A percentile compares a stretch with the other conserved stretches of the same genome.
Evolutionary conservation across 2,329 filamentous ascomycete genomes (phyloP).

Genomic region (Nannizziopsis barbatae): DNA sequence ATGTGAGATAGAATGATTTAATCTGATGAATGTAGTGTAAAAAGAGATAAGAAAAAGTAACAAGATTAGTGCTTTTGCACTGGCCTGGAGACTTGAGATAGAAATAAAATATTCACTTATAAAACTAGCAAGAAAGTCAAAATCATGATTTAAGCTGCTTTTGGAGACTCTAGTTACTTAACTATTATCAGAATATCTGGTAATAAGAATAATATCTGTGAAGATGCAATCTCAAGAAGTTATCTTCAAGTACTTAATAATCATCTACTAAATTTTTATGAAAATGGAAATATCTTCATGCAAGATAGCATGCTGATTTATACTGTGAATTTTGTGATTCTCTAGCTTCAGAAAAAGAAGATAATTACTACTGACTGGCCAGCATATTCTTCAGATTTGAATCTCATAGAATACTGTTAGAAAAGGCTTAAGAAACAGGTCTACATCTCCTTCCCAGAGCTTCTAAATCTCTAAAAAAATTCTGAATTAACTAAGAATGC

Average conservation of each 20-base stretch:
- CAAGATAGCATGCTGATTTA: neutral
- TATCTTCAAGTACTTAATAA: too few species aligned
- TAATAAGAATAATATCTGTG: too few species aligned
- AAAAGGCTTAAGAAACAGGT: too few species aligned
- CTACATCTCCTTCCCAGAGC: too few species aligned
- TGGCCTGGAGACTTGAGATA: neutral
- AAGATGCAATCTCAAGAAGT: too few species aligned
- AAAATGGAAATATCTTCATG: slow-evolving; percentile 3
- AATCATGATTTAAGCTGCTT: neutral
- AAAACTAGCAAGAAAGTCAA: slow-evolving; percentile 3
- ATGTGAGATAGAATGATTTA: too few species aligned
- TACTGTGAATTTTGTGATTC: neutral
- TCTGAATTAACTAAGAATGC: neutral
- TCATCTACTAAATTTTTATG: too few species aligned
- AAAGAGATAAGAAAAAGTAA: neutral
- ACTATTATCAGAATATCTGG: too few species aligned
- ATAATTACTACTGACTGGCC: slow-evolving; percentile 8
- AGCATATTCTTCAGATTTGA: slow-evolving; percentile 19
- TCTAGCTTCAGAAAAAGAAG: neutral
- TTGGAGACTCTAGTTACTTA: neutral
- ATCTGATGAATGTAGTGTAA: too few species aligned
- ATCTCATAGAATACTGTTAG: slow-evolving; percentile 18
- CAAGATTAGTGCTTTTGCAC: neutral
- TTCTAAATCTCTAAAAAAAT: neutral
- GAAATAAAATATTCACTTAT: neutral